These are phyloP conservation scores for Casuarina glauca DNA, from an alignment of 306 rosid species.

Conservation along the genomic window DNA sequence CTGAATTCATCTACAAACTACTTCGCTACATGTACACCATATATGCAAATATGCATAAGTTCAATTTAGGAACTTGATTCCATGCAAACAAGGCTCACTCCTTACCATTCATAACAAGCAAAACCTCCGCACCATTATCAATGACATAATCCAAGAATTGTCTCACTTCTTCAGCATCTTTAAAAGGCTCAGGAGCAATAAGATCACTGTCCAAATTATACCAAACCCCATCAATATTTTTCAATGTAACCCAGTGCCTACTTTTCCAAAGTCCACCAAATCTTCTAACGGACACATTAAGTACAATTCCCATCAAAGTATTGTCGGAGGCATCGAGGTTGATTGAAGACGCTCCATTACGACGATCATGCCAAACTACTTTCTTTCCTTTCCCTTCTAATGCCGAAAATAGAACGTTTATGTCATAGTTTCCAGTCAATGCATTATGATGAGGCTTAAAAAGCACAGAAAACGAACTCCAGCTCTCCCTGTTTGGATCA, in stretches of 20 bases:
- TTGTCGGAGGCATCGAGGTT: slow-evolving; percentile 62
- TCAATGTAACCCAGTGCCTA: slow-evolving; percentile 85
- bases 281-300: slow-evolving; percentile 62
- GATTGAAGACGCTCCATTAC: slow-evolving; percentile 61
- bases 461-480: slow-evolving; percentile 63
- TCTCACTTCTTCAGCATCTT: slow-evolving; percentile 46
- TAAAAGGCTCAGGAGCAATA: slow-evolving; percentile 54
- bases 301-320: slow-evolving; percentile 79
- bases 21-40: slow-evolving; percentile 21
- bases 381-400: slow-evolving; percentile 72
- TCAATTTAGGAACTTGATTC: slow-evolving; percentile 3
- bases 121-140: slow-evolving; percentile 65
- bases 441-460: slow-evolving; percentile 82
- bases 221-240: slow-evolving; percentile 68
- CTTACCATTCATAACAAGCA: slow-evolving; percentile 70
- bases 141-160: slow-evolving; percentile 62
- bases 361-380: slow-evolving; percentile 78
- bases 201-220: slow-evolving; percentile 91
- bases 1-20: slow-evolving; percentile 20
- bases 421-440: slow-evolving; percentile 85
- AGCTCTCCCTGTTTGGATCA: slow-evolving; percentile 50
- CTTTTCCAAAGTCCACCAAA: slow-evolving; percentile 76
- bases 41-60: neutral
- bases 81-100: slow-evolving; percentile 32
- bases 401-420: slow-evolving; percentile 81